These are phyloP conservation scores for Aureobasidium mangrovei DNA, from an alignment of 2,329 filamentous ascomycete genomes.

Conservation along the genomic window DNA sequence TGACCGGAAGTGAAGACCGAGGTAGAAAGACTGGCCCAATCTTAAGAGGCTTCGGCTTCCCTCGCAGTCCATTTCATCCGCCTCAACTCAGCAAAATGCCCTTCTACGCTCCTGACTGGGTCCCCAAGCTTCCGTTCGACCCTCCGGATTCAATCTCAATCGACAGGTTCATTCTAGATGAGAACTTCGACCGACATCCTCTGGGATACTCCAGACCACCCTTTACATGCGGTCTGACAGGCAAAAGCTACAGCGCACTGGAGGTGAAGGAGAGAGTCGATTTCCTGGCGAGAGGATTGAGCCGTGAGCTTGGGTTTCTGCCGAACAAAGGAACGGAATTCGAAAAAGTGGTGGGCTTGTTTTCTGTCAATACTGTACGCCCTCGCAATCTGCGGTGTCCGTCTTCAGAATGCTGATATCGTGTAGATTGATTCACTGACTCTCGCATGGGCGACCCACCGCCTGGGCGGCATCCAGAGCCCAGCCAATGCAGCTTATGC, in stretches of 20 bases:
- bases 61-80: neutral
- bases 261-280: conserved; percentile 61
- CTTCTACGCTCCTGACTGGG: conserved; percentile 55
- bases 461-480: conserved; percentile 63
- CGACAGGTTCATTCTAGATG: conserved; percentile 67
- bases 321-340: conserved; percentile 65
- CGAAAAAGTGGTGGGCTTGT: conserved; percentile 71
- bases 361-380: conserved; percentile 69
- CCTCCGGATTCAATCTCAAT: conserved; percentile 67
- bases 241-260: conserved; percentile 53
- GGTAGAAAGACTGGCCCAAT: neutral
- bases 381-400: neutral
- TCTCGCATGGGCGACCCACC: conserved; percentile 64
- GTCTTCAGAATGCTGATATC: neutral
- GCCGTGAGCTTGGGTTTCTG: conserved; percentile 61
- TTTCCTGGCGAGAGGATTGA: conserved; percentile 57
- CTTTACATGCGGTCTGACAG: conserved; percentile 68
- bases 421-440: conserved; percentile 64
- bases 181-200: conserved; percentile 58
- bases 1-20: conserved; percentile 1
- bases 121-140: conserved; percentile 52
- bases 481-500: conserved; percentile 71
- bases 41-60: neutral
- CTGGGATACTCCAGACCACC: conserved; percentile 56
- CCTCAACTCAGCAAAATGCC: conserved; percentile 28